Conservation (phyloP, 2,329 filamentous ascomycete species). For the Paecilomyces formosus region DNA sequence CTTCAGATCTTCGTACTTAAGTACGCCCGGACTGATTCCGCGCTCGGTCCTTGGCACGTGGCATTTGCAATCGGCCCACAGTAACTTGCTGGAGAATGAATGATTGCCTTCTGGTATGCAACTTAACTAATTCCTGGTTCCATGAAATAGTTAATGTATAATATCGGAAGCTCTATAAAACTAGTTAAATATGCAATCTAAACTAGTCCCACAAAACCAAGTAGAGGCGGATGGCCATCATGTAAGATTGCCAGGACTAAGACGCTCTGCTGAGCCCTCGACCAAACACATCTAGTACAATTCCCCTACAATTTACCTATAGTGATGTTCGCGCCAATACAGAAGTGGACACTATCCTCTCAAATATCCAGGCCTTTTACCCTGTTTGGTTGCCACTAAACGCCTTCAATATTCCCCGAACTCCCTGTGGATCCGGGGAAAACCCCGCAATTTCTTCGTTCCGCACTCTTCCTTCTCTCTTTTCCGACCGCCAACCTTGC, state of each 20-base stretch:
- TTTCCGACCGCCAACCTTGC: constrained; percentile 1
- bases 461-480: constrained; percentile 8
- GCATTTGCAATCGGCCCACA: not conserved
- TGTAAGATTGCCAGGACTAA: not conserved
- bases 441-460: constrained; percentile 22
- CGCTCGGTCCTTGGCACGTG: not conserved
- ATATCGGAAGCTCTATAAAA: not conserved
- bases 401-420: not conserved
- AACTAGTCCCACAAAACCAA: not conserved
- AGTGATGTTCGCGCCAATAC: not conserved
- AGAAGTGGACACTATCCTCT: not conserved
- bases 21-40: not conserved
- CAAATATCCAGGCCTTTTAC: not conserved
- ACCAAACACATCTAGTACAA: not conserved
- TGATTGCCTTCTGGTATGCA: no score
- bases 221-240: not conserved
- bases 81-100: not conserved
- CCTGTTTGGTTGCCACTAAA: not conserved
- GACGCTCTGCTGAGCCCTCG: not conserved
- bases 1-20: constrained; percentile 38
- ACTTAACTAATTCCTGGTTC: not conserved
- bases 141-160: no score
- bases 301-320: not conserved
- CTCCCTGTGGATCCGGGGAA: constrained; percentile 20
- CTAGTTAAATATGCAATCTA: not conserved